Conservation (phyloP, 441 rosid species). For the Brassica balearica region DNA sequence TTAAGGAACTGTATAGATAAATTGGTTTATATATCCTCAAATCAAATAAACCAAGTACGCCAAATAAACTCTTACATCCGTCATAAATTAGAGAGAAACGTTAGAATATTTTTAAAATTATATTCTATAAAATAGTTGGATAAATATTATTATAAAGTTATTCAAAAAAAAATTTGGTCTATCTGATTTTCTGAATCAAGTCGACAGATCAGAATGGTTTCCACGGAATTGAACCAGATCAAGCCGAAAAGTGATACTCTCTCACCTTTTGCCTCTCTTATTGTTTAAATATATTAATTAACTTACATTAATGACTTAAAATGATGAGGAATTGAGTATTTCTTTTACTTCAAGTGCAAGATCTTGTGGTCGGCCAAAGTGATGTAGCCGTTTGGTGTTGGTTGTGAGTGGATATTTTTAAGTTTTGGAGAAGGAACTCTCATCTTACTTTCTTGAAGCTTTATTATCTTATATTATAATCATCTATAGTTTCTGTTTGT, state of each 20-base stretch:
- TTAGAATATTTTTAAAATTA: neutral
- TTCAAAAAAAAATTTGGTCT: neutral
- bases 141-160: neutral
- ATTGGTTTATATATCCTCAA: constrained; percentile 9
- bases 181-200: neutral
- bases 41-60: neutral
- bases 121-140: neutral
- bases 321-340: constrained; percentile 42
- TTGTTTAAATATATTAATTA: neutral
- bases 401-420: constrained; percentile 57
- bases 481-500: constrained; percentile 20
- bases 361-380: constrained; percentile 46
- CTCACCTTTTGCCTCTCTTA: neutral
- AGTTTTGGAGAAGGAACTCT: constrained; percentile 63
- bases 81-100: neutral
- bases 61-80: neutral
- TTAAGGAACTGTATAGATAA: neutral
- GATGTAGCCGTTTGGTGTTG: constrained; percentile 57
- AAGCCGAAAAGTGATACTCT: neutral
- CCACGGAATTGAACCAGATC: neutral
- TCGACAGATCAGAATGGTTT: neutral
- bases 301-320: neutral
- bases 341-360: constrained; percentile 74
- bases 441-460: constrained; percentile 33
- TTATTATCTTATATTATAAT: neutral